phyloP scores from a whole-genome alignment of 768 basidiomycete genomes.

The Lactarius akahatsu region DNA sequence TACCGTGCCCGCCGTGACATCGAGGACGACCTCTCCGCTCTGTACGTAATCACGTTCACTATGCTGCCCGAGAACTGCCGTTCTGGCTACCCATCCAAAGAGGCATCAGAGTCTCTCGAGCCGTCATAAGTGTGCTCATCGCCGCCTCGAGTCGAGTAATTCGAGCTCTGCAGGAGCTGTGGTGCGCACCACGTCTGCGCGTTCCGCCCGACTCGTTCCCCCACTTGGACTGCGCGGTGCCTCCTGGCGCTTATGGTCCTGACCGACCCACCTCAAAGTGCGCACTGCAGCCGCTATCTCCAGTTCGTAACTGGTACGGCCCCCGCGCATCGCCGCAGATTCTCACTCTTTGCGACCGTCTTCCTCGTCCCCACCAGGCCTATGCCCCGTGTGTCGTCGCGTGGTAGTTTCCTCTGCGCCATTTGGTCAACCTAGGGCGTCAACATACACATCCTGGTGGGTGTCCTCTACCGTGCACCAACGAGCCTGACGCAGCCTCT shows the following conservation, averaged over 20 bases:
- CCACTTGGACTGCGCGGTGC: neutral
- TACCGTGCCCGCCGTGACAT: no score
- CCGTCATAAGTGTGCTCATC: neutral
- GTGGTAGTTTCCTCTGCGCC: neutral
- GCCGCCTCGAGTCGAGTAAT: no score
- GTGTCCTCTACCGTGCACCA: no score
- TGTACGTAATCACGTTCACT: neutral
- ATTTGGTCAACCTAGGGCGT: neutral
- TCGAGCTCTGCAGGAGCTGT: no score
- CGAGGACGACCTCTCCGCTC: neutral
- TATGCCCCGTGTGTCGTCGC: neutral
- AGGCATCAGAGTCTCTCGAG: no score
- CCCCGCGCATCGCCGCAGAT: neutral
- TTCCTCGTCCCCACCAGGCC: neutral
- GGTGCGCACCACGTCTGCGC: neutral
- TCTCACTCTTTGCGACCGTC: constrained; percentile 5
- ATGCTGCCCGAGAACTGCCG: no score
- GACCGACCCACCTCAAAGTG: constrained; percentile 6
- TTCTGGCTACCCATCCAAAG: no score
- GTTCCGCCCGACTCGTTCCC: constrained; percentile 1
- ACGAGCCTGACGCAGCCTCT: no score
- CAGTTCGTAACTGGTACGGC: neutral
- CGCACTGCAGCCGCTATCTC: neutral
- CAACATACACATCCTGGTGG: no score
- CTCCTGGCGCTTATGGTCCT: neutral